These are phyloP conservation scores for Gynandropsis gynandra DNA, from an alignment of 345 rosid species.

Conservation along the genomic window DNA sequence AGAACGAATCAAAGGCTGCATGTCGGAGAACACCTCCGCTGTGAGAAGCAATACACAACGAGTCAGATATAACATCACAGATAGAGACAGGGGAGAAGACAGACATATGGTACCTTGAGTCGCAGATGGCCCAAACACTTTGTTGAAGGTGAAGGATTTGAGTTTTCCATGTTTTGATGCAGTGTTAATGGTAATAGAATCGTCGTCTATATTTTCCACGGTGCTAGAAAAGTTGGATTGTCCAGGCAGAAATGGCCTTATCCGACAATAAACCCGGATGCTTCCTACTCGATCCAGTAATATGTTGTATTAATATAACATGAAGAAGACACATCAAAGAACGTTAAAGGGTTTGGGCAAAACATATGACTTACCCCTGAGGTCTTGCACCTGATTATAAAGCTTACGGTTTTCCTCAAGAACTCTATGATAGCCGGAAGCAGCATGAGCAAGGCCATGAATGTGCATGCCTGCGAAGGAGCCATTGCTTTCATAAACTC, in stretches of 20 bases:
- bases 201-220: slow-evolving; percentile 69
- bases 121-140: slow-evolving; percentile 87
- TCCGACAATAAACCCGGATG: slow-evolving; percentile 91
- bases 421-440: slow-evolving; percentile 87
- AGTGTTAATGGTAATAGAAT: slow-evolving; percentile 51
- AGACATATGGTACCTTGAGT: slow-evolving; percentile 52
- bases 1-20: slow-evolving; percentile 91
- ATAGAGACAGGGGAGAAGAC: slow-evolving; percentile 6
- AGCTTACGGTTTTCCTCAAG: slow-evolving; percentile 92
- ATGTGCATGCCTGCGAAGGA: slow-evolving; percentile 59
- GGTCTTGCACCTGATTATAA: slow-evolving; percentile 94
- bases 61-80: slow-evolving; percentile 1
- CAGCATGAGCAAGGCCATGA: slow-evolving; percentile 89
- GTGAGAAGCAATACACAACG: slow-evolving; percentile 28
- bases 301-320: slow-evolving; percentile 7
- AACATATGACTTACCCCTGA: slow-evolving; percentile 52
- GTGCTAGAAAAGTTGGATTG: slow-evolving; percentile 55
- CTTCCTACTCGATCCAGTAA: slow-evolving; percentile 42
- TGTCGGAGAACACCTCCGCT: slow-evolving; percentile 95
- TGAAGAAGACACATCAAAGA: slow-evolving; percentile 10
- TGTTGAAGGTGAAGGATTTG: slow-evolving; percentile 79
- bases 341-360: not conserved
- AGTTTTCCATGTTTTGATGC: slow-evolving; percentile 69
- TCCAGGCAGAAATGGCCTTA: slow-evolving; percentile 79
- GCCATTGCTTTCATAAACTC: not conserved